Evolutionary conservation across 768 basidiomycete genomes (phyloP).

Genomic region (Podaxis sp.): DNA sequence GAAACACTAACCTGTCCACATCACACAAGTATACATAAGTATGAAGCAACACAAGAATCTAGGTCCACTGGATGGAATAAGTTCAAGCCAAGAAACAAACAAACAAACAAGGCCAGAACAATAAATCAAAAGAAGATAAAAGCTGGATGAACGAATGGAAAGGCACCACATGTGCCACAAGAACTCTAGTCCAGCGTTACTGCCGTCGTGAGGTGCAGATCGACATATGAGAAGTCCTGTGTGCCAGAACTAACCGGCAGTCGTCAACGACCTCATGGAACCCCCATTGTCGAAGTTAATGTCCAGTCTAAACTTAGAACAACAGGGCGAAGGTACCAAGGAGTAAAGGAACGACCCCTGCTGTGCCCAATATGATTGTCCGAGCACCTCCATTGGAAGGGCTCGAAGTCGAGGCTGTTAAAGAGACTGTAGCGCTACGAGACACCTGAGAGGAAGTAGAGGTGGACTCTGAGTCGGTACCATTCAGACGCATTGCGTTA

Average conservation of each 20-base stretch:
- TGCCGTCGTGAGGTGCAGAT: neutral
- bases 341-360: neutral
- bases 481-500: conserved; percentile 54
- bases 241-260: neutral
- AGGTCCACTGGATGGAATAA: too few species aligned
- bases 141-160: neutral
- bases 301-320: neutral
- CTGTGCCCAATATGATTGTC: neutral
- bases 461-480: conserved; percentile 25
- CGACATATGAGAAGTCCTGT: neutral
- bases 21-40: too few species aligned
- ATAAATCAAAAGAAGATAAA: neutral
- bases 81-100: neutral
- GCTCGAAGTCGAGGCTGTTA: neutral
- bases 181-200: neutral
- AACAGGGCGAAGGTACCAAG: neutral
- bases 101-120: neutral
- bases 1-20: too few species aligned
- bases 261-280: neutral
- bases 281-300: neutral
- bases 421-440: neutral
- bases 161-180: neutral
- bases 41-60: too few species aligned
- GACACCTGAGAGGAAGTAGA: neutral
- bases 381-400: neutral